Evolutionary conservation across 108 stramenopile species (phyloP).

Genomic region (Skeletonema grethae): DNA sequence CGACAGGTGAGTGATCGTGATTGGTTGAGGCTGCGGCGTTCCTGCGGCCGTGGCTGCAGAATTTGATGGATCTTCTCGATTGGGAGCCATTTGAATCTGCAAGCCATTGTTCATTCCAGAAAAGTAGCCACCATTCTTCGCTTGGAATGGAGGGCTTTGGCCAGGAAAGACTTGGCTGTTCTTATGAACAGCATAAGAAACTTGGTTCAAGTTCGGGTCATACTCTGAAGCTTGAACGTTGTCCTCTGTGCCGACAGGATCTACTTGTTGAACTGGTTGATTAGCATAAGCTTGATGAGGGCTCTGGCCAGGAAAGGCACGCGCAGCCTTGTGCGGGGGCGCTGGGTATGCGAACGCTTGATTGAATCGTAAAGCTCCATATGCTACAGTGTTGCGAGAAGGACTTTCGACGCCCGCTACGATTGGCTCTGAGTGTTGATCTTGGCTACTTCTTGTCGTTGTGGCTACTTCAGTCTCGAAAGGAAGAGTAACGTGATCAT

Average conservation of each 20-base stretch:
- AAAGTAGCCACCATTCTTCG: neutral
- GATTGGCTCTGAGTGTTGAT: neutral
- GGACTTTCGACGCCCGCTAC: neutral
- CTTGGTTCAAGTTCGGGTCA: no score
- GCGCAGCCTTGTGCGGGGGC: neutral
- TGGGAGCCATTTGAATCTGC: constrained; percentile 14
- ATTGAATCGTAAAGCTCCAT: neutral
- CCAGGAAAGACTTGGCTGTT: neutral
- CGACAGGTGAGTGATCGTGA: neutral
- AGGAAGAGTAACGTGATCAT: neutral
- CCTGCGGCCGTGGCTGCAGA: constrained; percentile 33
- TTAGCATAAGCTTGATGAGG: neutral
- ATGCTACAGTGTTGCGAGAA: neutral
- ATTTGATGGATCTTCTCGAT: constrained; percentile 10
- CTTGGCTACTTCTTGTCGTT: neutral
- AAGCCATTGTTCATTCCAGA: neutral
- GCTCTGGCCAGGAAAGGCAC: neutral
- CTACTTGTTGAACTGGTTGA: neutral
- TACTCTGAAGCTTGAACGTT: no score
- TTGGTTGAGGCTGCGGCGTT: constrained; percentile 12
- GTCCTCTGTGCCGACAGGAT: no score
- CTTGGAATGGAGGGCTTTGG: neutral
- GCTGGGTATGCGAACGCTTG: neutral
- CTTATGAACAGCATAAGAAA: no score
- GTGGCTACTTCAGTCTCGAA: neutral